Evolutionary conservation across 495 filamentous ascomycete genomes (phyloP).

Genomic region (Neurospora sp.): DNA sequence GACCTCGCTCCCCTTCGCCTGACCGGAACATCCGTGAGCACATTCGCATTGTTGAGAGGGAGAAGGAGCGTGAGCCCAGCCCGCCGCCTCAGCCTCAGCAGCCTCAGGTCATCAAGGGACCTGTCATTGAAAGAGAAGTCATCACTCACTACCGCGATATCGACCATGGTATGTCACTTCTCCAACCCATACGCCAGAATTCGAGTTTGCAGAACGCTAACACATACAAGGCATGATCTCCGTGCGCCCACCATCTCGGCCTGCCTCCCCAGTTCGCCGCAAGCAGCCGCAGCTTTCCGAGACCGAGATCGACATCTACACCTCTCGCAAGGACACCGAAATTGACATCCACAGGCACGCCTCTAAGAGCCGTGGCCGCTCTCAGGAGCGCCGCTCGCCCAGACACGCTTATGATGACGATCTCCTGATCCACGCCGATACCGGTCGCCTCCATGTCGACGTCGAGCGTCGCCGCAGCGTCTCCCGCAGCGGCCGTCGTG

Average conservation of each 20-base stretch:
- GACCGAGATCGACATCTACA: conserved; percentile 47
- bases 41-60: conserved; percentile 34
- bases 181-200: background rate
- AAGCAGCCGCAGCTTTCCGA: conserved; percentile 21
- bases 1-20: conserved; percentile 33
- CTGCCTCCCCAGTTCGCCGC: conserved; percentile 31
- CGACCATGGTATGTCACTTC: conserved; percentile 59
- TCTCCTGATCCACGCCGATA: conserved; percentile 38
- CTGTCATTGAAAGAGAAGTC: conserved; percentile 68
- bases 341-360: conserved; percentile 36
- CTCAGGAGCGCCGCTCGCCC: conserved; percentile 21
- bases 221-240: conserved; percentile 26
- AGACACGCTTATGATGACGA: conserved; percentile 29
- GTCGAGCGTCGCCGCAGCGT: conserved; percentile 31
- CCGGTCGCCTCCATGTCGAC: conserved; percentile 49
- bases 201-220: conserved; percentile 1
- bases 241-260: conserved; percentile 36
- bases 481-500: conserved; percentile 23
- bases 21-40: conserved; percentile 19
- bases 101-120: conserved; percentile 47
- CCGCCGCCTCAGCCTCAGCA: conserved; percentile 44
- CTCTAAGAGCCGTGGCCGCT: conserved; percentile 23
- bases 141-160: conserved; percentile 81
- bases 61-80: conserved; percentile 32
- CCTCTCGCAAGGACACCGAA: conserved; percentile 34